Evolutionary conservation across 108 stramenopile genomes (phyloP).

Genomic region (Halocafeteria seosinensis): DNA sequence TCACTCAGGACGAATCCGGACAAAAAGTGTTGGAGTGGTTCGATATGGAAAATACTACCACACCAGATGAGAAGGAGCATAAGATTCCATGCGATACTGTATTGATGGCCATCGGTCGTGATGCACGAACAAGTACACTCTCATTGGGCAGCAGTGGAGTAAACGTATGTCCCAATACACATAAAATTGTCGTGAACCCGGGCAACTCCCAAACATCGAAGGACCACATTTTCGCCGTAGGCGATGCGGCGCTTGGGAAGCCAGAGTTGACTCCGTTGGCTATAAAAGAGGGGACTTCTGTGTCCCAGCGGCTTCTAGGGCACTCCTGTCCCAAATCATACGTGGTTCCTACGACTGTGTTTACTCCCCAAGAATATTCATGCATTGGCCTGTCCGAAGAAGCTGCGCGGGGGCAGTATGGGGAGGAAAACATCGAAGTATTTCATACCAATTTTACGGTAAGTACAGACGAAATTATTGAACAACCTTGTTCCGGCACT

Average conservation of each 20-base stretch:
- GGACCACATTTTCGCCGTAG: conserved; percentile 67
- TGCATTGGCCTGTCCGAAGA: conserved; percentile 33
- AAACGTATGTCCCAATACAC: not conserved
- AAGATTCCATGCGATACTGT: not conserved
- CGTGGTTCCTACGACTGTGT: conserved; percentile 32
- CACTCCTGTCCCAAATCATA: not conserved
- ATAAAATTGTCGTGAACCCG: not conserved
- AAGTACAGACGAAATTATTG: too few relatives aligned
- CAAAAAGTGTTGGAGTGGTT: not conserved
- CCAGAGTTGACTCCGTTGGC: conserved; percentile 94
- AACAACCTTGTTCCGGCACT: not conserved
- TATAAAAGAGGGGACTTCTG: conserved; percentile 66
- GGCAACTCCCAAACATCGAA: not conserved
- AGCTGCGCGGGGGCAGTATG: conserved; percentile 12
- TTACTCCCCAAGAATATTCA: conserved; percentile 38
- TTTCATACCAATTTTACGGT: not conserved
- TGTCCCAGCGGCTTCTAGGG: conserved; percentile 75
- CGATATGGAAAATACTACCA: not conserved
- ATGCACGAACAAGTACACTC: not conserved
- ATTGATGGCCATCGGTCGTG: not conserved
- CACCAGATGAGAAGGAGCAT: not conserved
- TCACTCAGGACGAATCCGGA: too few relatives aligned
- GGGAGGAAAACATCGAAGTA: conserved; percentile 5
- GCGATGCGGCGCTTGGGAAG: conserved; percentile 81
- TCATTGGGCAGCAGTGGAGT: not conserved